A percentile compares a stretch with the other conserved stretches of the same genome.
Conservation (phyloP, 2,329 filamentous ascomycete species). For the Alternaria incomplexa region DNA sequence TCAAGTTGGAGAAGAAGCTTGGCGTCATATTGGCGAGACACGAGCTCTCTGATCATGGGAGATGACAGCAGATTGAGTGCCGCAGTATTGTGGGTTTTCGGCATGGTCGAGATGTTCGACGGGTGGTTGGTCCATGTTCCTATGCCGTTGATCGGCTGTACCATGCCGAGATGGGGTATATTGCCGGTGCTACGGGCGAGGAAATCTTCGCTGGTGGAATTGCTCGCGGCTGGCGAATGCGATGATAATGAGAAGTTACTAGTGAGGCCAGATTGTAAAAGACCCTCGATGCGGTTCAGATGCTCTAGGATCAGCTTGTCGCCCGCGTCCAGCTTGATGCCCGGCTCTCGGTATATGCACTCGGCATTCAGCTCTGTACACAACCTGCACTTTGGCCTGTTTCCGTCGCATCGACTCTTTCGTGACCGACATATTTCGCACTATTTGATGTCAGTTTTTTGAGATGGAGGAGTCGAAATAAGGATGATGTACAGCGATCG, state of each 20-base stretch:
- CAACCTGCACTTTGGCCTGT: conserved; percentile 81
- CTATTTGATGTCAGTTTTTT: conserved; percentile 53
- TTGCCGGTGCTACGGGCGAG: conserved; percentile 47
- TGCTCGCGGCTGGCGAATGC: conserved; percentile 56
- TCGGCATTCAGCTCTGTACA: conserved; percentile 82
- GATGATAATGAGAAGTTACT: conserved; percentile 64
- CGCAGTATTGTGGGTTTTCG: conserved; percentile 81
- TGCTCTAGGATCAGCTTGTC: conserved; percentile 86
- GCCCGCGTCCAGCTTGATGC: conserved; percentile 84
- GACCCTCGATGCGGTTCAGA: conserved; percentile 75
- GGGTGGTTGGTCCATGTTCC: conserved; percentile 71
- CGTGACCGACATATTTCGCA: conserved; percentile 82
- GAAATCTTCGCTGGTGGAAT: conserved; percentile 54
- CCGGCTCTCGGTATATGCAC: conserved; percentile 83
- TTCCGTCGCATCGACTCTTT: conserved; percentile 80
- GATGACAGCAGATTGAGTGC: conserved; percentile 80
- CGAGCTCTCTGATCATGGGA: conserved; percentile 79
- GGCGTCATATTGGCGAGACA: conserved; percentile 78
- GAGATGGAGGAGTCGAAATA: not conserved
- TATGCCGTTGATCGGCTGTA: conserved; percentile 61
- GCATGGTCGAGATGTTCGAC: conserved; percentile 82
- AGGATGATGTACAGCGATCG: conserved; percentile 46
- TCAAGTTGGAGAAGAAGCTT: conserved; percentile 83
- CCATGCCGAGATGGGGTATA: conserved; percentile 44
- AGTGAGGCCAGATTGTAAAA: conserved; percentile 73